phyloP scores from a whole-genome alignment of 139 green algal species.

The Raphidocelis subcapitata region DNA sequence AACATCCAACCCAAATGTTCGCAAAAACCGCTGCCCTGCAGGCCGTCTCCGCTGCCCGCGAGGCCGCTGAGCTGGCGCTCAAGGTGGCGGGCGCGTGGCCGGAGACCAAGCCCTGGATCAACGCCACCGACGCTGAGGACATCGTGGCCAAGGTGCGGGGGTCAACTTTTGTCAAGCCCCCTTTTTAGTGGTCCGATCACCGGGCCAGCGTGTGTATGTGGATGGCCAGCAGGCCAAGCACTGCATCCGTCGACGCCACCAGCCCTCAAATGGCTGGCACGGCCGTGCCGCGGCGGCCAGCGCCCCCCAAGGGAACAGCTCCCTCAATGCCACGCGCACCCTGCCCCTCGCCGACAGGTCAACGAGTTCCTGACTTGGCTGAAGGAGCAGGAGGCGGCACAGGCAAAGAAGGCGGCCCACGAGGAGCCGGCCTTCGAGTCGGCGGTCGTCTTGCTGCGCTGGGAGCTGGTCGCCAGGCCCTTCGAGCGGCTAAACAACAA shows the following conservation, averaged over 20 bases:
- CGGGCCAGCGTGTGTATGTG: background rate
- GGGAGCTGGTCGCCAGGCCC: slow-evolving; percentile 40
- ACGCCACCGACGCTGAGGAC: slow-evolving; percentile 52
- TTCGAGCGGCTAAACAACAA: slow-evolving; percentile 70
- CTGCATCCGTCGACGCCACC: background rate
- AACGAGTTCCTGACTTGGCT: slow-evolving; percentile 65
- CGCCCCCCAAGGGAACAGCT: too few species aligned
- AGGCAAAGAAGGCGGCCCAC: slow-evolving; percentile 56
- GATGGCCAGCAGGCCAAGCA: background rate
- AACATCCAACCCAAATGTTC: background rate
- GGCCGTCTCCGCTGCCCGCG: slow-evolving; percentile 38
- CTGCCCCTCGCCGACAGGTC: slow-evolving; percentile 32
- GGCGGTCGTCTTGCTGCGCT: slow-evolving; percentile 36
- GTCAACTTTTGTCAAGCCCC: background rate
- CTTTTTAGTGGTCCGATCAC: background rate
- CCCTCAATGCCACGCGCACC: too few species aligned
- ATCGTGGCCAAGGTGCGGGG: slow-evolving; percentile 52
- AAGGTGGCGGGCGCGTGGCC: slow-evolving; percentile 65
- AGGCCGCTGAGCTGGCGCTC: slow-evolving; percentile 41
- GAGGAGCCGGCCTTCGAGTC: slow-evolving; percentile 65
- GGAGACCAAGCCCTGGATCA: slow-evolving; percentile 86
- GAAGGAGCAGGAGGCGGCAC: slow-evolving; percentile 51
- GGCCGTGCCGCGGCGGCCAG: too few species aligned
- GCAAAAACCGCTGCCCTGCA: background rate
- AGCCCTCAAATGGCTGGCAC: too few species aligned